Evolutionary conservation across 768 basidiomycete species (phyloP).

Genomic region (Tylopilus plumbeoviolaceoides): DNA sequence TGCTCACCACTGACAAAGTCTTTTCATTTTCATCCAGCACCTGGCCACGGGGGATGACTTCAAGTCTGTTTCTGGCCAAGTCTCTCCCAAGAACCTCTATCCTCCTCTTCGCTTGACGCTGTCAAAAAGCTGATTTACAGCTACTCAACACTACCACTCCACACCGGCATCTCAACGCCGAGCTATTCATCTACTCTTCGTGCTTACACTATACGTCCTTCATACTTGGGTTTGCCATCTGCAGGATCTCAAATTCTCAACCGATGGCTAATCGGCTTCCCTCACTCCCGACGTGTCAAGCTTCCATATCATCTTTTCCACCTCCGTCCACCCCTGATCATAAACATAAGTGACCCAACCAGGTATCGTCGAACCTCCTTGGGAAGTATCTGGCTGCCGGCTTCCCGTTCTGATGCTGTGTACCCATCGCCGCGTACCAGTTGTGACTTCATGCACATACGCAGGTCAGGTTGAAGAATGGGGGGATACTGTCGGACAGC

Average conservation of each 20-base stretch:
- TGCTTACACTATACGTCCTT: slow-evolving; percentile 1
- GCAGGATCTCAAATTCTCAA: not conserved
- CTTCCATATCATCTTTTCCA: not conserved
- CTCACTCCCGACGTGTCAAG: not conserved
- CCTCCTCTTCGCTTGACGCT: no score
- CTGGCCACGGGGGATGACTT: no score
- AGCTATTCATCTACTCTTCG: no score
- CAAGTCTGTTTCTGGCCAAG: no score
- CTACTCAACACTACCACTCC: no score
- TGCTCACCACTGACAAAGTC: no score
- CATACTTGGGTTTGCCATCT: slow-evolving; percentile 8
- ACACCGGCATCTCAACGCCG: no score
- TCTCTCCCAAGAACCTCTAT: no score
- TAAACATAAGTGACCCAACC: not conserved
- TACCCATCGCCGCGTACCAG: not conserved
- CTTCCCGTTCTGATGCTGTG: not conserved
- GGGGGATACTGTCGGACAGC: not conserved
- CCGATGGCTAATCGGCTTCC: no score
- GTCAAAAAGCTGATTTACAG: no score
- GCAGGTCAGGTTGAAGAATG: not conserved
- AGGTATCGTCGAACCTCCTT: not conserved
- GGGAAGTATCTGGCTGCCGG: not conserved
- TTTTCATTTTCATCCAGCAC: no score
- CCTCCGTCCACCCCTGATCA: no score
- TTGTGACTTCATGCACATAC: not conserved